A percentile compares a stretch with the other conserved stretches of the same genome.
phyloP scores from a whole-genome alignment of 1,284 basidiomycete genomes.

The Hymenochaete sp. region DNA sequence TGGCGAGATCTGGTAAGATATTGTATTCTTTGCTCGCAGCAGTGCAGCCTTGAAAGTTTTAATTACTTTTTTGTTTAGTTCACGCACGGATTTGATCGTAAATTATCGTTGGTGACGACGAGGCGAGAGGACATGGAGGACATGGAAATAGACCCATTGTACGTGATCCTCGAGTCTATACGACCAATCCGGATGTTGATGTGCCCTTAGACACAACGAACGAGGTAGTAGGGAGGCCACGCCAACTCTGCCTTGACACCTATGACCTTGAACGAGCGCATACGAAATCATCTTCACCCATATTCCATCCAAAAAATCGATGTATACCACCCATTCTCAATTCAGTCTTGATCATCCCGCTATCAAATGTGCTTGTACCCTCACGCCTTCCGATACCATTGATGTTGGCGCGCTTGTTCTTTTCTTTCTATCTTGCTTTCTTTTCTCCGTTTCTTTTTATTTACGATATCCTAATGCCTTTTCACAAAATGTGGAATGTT shows the following conservation, averaged over 20 bases:
- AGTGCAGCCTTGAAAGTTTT: background rate
- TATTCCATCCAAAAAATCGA: no score
- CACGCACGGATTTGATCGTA: slow-evolving; percentile 66
- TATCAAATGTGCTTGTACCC: no score
- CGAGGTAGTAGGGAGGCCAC: slow-evolving; percentile 5
- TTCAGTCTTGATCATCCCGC: no score
- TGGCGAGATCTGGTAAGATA: slow-evolving; percentile 63
- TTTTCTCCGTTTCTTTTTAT: background rate
- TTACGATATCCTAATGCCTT: slow-evolving; percentile 1
- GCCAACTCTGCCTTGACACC: slow-evolving; percentile 2
- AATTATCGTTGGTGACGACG: slow-evolving; percentile 48
- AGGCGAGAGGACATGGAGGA: slow-evolving; percentile 42
- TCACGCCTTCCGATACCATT: background rate
- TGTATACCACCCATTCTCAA: no score
- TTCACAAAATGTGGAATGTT: no score
- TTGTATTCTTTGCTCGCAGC: slow-evolving; percentile 12
- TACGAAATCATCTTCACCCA: no score
- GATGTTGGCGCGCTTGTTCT: slow-evolving; percentile 2
- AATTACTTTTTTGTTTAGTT: slow-evolving; percentile 42
- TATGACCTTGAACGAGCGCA: no score
- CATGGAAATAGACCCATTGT: slow-evolving; percentile 7
- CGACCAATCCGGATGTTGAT: background rate
- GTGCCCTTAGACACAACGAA: background rate
- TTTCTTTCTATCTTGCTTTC: background rate
- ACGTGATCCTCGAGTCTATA: background rate